Evolutionary conservation across 768 basidiomycete genomes (phyloP), one percentile per base, ranked within the genome.

Genomic region (Gyrodon lividus): DNA sequence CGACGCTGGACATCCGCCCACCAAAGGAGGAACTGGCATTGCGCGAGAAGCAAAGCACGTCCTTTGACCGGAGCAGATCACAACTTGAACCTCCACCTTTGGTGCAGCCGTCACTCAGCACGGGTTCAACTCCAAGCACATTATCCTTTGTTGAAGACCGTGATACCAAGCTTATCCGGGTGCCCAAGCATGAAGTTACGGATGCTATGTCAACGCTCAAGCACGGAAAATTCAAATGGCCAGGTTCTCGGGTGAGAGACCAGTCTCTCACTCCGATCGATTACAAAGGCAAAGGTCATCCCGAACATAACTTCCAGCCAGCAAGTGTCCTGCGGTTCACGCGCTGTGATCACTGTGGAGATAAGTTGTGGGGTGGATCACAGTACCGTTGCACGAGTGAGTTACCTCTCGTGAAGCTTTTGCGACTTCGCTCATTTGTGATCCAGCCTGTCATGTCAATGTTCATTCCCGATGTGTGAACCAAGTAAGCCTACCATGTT

Each of bases 341-440:
- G 24, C 81, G 91, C 37, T 99, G 97, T 65, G 97, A 98, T 61
- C 87, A 95, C 48, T 99, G 97, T 65, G 87, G 86, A 30, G 97
- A 98, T 65, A 99, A 98, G 76, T 85, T 98, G 85, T 99, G 95
- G 94, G 97, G 97, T 5, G 96, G 96, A 6, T 83, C 94, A n/a
- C 93, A 95, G 64, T 77, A 91, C 47, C 86, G 91, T 28, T 99
- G 97, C 66, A 81, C 86, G 58, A 77, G 96, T 93, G 64, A 65
- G 92, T 77, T 9, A 3, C 38, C n/a, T 17, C 41, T 33, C n/a
- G 3, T 19, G 1, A 8, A 4, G 31, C 20, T 12, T 26, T 38
- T 38, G 24, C 35, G 2, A 31, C 34, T 37, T 34, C 16, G 20
- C 49, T 68, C 24, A 55, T 33, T 22, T 8, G 22, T 12, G 22